Evolutionary conservation across 208 protist species (phyloP).

Genomic region (Acanthamoeba lenticulata): DNA sequence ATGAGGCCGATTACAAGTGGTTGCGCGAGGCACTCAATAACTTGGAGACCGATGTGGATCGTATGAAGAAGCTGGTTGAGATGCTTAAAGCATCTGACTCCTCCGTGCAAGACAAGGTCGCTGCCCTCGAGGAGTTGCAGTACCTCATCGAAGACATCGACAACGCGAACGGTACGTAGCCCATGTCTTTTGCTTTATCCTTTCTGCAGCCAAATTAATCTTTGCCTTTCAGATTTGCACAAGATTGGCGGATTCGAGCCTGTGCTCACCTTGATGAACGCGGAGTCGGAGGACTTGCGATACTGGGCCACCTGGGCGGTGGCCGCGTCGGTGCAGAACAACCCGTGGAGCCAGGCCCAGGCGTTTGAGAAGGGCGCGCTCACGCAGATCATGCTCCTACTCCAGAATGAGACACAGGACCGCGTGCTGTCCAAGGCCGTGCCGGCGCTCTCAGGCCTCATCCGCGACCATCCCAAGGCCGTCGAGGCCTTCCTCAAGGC

Average conservation of each 20-base stretch:
- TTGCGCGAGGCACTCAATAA: neutral
- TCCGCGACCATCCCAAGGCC: slow-evolving; percentile 20
- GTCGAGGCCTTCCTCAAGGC: slow-evolving; percentile 36
- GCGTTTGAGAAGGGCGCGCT: slow-evolving; percentile 8
- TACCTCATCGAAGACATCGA: neutral
- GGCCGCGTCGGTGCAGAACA: slow-evolving; percentile 17
- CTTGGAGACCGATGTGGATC: neutral
- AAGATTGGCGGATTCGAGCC: slow-evolving; percentile 38
- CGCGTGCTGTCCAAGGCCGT: slow-evolving; percentile 35
- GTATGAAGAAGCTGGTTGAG: slow-evolving; percentile 3
- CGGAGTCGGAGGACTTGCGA: neutral
- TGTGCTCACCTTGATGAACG: neutral
- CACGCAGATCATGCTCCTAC: neutral
- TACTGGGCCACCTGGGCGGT: slow-evolving; percentile 13
- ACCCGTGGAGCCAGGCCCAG: neutral
- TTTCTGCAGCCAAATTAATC: neutral
- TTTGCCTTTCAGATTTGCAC: slow-evolving; percentile 14
- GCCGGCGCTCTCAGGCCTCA: slow-evolving; percentile 7
- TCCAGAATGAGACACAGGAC: slow-evolving; percentile 29
- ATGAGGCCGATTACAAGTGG: slow-evolving; percentile 13
- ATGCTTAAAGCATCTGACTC: neutral
- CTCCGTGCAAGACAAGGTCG: neutral
- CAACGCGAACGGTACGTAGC: neutral
- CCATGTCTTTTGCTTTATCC: neutral
- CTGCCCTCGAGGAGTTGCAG: neutral